Conservation (phyloP, 2,329 filamentous ascomycete genomes). For the Lecanicillium sp. region DNA sequence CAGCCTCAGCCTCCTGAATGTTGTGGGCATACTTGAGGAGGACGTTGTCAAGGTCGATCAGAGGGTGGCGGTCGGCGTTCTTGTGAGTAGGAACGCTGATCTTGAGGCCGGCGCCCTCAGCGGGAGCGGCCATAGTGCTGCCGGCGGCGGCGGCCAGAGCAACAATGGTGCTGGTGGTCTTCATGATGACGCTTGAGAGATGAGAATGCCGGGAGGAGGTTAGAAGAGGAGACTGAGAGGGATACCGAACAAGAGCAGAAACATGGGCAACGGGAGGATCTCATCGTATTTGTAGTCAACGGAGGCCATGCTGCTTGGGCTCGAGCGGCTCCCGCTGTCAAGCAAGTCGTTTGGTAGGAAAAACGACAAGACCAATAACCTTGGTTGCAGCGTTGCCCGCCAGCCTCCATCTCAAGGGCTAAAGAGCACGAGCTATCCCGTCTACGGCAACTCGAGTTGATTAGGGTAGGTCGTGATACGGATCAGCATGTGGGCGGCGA, state of each 20-base stretch:
- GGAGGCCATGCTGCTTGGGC: constrained; percentile 1
- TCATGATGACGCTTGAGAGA: background rate
- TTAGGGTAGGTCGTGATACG: no score
- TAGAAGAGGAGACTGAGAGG: background rate
- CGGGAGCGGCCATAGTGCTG: constrained; percentile 1
- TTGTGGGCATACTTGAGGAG: constrained; percentile 9
- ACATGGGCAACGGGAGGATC: background rate
- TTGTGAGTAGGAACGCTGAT: constrained; percentile 6
- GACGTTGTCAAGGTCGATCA: background rate
- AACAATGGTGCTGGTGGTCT: constrained; percentile 4
- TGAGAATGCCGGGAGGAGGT: background rate
- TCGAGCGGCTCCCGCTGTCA: background rate
- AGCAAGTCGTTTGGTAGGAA: background rate
- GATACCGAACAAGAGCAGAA: background rate
- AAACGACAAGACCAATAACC: background rate
- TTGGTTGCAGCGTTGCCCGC: background rate
- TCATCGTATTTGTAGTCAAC: constrained; percentile 2
- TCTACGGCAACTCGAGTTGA: no score
- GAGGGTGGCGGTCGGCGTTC: background rate
- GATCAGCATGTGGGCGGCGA: no score
- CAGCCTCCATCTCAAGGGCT: no score
- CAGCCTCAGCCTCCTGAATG: background rate
- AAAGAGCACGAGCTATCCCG: no score
- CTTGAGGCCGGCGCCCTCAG: constrained; percentile 1
- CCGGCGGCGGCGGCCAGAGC: constrained; percentile 11